Percentiles rank a stretch among this genome's conserved stretches.
Evolutionary conservation across 257 asterid genomes (phyloP).

Genomic region (Gentiana macrophylla): DNA sequence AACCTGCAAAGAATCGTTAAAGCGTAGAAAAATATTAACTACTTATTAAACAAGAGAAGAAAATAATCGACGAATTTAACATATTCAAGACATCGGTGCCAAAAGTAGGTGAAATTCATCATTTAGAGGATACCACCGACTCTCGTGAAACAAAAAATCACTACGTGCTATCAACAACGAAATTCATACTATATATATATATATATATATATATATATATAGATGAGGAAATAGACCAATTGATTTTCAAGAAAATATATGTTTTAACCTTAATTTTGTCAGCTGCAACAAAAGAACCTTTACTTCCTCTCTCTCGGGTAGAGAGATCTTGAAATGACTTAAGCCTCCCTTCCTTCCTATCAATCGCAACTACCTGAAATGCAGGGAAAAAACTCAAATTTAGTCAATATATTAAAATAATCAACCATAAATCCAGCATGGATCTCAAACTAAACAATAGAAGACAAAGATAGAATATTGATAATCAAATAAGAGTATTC

Average conservation of each 20-base stretch:
- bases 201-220: no score
- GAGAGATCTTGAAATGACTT: conserved; percentile 92
- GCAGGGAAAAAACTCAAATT: conserved; percentile 3
- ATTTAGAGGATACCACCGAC: no score
- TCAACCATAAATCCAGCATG: no score
- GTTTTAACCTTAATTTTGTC: conserved; percentile 65
- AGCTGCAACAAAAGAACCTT: conserved; percentile 50
- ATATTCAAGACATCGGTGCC: background rate
- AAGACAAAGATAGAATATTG: no score
- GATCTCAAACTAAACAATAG: background rate
- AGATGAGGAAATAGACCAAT: no score
- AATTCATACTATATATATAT: no score
- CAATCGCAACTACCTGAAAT: conserved; percentile 79
- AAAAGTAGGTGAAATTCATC: no score
- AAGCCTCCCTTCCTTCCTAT: conserved; percentile 61
- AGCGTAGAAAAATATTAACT: no score
- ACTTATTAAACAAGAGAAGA: background rate
- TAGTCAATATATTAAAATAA: background rate
- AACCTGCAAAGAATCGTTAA: conserved; percentile 43
- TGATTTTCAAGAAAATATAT: no score
- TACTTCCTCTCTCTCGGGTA: conserved; percentile 89
- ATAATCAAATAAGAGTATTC: background rate
- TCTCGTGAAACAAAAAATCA: no score
- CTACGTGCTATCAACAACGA: no score
- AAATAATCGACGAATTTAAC: conserved; percentile 2